phyloP scores from a whole-genome alignment of 106 monocot species.

The Platanthera guangdongensis region DNA sequence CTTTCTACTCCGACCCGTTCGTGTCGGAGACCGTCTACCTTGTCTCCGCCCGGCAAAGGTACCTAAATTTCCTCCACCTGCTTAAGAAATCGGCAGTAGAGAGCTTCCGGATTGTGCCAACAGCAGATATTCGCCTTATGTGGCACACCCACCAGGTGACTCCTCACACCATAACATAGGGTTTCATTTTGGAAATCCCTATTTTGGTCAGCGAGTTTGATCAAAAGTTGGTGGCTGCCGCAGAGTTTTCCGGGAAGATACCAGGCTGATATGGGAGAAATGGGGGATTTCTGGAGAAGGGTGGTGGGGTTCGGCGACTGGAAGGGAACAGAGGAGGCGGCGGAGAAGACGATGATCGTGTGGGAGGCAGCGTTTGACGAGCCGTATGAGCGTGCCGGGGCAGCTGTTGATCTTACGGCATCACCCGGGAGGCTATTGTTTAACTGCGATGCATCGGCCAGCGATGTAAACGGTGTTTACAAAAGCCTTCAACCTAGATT shows the following conservation, averaged over 20 bases:
- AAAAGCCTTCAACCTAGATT: constrained; percentile 59
- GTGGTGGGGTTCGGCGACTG: constrained; percentile 35
- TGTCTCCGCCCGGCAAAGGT: constrained; percentile 58
- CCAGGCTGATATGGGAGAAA: constrained; percentile 36
- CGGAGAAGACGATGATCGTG: constrained; percentile 27
- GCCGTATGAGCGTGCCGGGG: constrained; percentile 71
- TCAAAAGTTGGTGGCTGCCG: not conserved
- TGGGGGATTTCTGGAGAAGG: constrained; percentile 23
- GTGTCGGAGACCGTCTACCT: constrained; percentile 73
- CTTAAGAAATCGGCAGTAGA: constrained; percentile 12
- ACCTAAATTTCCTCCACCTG: constrained; percentile 51
- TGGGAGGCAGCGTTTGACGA: constrained; percentile 86
- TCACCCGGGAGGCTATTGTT: constrained; percentile 31
- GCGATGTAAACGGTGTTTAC: constrained; percentile 58
- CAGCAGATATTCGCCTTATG: constrained; percentile 79
- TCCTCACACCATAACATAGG: not conserved
- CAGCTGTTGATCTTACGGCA: constrained; percentile 18
- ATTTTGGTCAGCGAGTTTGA: not conserved
- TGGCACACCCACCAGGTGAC: constrained; percentile 75
- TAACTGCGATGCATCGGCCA: constrained; percentile 48
- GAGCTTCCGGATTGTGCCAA: constrained; percentile 42
- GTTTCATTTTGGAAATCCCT: not conserved
- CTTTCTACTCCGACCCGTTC: constrained; percentile 43
- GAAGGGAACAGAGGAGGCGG: constrained; percentile 20
- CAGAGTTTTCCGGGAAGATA: constrained; percentile 78